phyloP scores from a whole-genome alignment of 73 alveolate species.

The Paramecium biaurelia region DNA sequence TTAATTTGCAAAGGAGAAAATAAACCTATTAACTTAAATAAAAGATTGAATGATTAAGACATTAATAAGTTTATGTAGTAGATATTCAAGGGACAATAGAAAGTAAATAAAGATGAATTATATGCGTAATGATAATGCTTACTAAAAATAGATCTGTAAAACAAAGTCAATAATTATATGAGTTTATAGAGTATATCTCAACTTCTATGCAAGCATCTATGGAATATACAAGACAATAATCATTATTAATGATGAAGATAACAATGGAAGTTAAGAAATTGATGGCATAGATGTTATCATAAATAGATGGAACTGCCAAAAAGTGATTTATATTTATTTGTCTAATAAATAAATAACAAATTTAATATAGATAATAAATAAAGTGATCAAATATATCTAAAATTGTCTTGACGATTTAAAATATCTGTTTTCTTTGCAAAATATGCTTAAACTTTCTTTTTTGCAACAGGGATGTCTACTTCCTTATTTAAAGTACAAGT shows the following conservation, averaged over 20 bases:
- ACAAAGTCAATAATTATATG: neutral
- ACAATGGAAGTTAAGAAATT: conserved; percentile 32
- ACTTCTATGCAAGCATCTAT: conserved; percentile 20
- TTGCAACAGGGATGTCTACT: conserved; percentile 58
- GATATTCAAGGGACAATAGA: neutral
- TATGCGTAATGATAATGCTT: neutral
- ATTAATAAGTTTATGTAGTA: neutral
- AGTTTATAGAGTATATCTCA: neutral
- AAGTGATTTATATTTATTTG: neutral
- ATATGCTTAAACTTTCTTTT: conserved; percentile 39
- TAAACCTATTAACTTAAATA: neutral
- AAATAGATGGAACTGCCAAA: conserved; percentile 24
- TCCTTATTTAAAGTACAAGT: conserved; percentile 20
- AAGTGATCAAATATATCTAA: neutral
- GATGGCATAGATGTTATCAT: conserved; percentile 14
- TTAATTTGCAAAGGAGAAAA: conserved; percentile 37
- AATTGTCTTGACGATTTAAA: neutral
- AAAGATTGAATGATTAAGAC: conserved; percentile 41
- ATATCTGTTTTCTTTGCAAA: neutral
- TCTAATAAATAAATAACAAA: neutral
- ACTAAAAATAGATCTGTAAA: neutral
- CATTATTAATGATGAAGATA: conserved; percentile 43
- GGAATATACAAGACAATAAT: conserved; percentile 4
- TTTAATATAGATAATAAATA: neutral
- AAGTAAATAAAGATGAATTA: conserved; percentile 38